Evolutionary conservation across 106 monocot genomes (phyloP), one percentile per base, ranked within the genome.

Genomic region (Acorus gramineus): DNA sequence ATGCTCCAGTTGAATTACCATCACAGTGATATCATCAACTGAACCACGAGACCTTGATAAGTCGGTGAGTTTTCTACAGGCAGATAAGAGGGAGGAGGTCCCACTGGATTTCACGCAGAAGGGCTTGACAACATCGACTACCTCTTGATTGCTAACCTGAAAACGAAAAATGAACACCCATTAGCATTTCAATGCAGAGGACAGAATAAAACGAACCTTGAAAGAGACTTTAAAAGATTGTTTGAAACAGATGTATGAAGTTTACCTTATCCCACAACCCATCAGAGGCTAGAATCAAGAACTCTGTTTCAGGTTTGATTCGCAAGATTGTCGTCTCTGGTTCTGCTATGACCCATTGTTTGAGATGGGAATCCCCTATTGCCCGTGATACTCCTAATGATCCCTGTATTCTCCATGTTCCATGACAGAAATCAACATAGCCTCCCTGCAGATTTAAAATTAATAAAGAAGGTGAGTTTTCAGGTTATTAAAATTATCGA

Each of bases 221-320:
- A 28, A 28, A 28, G 28, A 28, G 28, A 28, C 28, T 28, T 28
- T 28, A 28, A 28, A 28, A 28, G 13, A 48, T 11, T 5, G 47
- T 4, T 63, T 8, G 2, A 63, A 48, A 46, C 44, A 6, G 46
- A 63, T 7, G 4, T 4, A 49, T 28, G 28, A 28, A 28, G 28
- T 28, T 28, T 46, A 73, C 74, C 60, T 79, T 66, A 28, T 79
- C 79, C 96, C 96, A 98, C 4, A 98, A 73, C 2, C 96, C 96
- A 71, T 98, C 91, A 42, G 96, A 98, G 1, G 91, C 96, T 14
- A 98, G 80, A 66, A 98, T 85, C 58, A 98, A 59, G 71, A 98
- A 98, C 69, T 98, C 96, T 56, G 53, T 81, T 47, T 88, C 74
- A 8, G 82, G 78, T 68, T 70, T 57, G 3, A 98, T 79, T 9